These are phyloP conservation scores for Clarireedia homoeocarpa DNA, from an alignment of 2,329 filamentous ascomycete species.

Conservation along the genomic window DNA sequence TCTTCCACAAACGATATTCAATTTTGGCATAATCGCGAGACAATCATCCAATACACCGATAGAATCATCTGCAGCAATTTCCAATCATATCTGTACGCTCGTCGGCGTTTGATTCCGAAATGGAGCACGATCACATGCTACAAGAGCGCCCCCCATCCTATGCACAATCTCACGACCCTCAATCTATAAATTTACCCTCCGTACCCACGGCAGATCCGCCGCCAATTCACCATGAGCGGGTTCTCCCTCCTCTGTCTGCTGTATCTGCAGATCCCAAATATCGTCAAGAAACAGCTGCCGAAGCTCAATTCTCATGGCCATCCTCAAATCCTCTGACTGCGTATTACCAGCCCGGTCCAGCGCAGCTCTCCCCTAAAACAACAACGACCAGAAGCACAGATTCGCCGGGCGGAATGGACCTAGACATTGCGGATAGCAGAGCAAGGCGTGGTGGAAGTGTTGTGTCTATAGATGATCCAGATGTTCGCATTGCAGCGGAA, in stretches of 20 bases:
- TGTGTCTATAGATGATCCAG: conserved; percentile 51
- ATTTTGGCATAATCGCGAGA: background rate
- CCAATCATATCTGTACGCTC: background rate
- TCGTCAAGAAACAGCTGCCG: conserved; percentile 15
- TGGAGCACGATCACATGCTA: conserved; percentile 29
- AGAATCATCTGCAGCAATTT: background rate
- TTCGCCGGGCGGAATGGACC: conserved; percentile 26
- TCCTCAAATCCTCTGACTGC: conserved; percentile 29
- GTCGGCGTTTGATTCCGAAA: conserved; percentile 19
- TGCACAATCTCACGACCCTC: conserved; percentile 26
- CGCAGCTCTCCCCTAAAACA: conserved; percentile 25
- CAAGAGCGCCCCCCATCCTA: conserved; percentile 26
- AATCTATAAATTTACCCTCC: conserved; percentile 23
- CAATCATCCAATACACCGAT: background rate
- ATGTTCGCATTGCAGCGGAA: conserved; percentile 64
- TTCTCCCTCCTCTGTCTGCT: conserved; percentile 25
- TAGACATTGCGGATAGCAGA: conserved; percentile 25
- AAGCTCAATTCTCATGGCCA: conserved; percentile 25
- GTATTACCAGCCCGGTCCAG: conserved; percentile 28
- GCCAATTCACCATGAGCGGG: conserved; percentile 26
- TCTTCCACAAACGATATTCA: background rate
- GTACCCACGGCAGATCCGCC: conserved; percentile 24
- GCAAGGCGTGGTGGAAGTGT: conserved; percentile 27
- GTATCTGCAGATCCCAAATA: conserved; percentile 18
- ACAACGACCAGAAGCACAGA: conserved; percentile 15